Evolutionary conservation across 257 asterid genomes (phyloP).

Genomic region (Echium plantagineum): DNA sequence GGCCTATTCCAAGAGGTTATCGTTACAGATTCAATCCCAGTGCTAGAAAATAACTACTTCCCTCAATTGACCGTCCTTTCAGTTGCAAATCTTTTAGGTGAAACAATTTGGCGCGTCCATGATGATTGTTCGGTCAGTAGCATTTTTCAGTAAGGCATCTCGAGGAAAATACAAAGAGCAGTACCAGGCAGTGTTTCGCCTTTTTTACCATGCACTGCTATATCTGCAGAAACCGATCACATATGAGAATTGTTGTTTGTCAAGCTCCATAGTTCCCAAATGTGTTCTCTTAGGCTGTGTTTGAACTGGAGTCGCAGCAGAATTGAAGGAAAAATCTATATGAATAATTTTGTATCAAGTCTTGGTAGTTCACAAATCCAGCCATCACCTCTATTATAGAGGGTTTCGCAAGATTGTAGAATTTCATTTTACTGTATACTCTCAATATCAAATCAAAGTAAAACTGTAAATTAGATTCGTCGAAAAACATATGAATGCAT

Average conservation of each 20-base stretch:
- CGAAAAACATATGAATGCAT: too few species aligned
- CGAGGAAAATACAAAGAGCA: background rate
- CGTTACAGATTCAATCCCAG: slow-evolving; percentile 73
- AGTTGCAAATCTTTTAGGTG: slow-evolving; percentile 86
- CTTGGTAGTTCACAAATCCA: too few species aligned
- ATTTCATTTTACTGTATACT: too few species aligned
- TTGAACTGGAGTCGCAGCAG: too few species aligned
- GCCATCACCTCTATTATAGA: too few species aligned
- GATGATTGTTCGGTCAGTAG: slow-evolving; percentile 95
- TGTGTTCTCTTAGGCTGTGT: background rate
- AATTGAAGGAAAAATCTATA: too few species aligned
- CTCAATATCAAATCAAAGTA: too few species aligned
- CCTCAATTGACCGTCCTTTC: slow-evolving; percentile 84
- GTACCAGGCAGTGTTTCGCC: background rate
- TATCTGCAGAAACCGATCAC: background rate
- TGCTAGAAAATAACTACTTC: slow-evolving; percentile 61
- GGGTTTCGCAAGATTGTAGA: too few species aligned
- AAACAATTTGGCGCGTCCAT: slow-evolving; percentile 93
- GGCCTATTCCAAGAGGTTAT: slow-evolving; percentile 96
- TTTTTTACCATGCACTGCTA: background rate
- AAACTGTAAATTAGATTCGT: too few species aligned
- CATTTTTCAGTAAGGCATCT: slow-evolving; percentile 51
- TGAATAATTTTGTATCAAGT: too few species aligned
- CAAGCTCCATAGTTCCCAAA: background rate
- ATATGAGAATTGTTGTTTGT: background rate